Evolutionary conservation across 768 basidiomycete species (phyloP), one percentile per base, ranked within the genome.

Genomic region (Boletus vinaceobasis): DNA sequence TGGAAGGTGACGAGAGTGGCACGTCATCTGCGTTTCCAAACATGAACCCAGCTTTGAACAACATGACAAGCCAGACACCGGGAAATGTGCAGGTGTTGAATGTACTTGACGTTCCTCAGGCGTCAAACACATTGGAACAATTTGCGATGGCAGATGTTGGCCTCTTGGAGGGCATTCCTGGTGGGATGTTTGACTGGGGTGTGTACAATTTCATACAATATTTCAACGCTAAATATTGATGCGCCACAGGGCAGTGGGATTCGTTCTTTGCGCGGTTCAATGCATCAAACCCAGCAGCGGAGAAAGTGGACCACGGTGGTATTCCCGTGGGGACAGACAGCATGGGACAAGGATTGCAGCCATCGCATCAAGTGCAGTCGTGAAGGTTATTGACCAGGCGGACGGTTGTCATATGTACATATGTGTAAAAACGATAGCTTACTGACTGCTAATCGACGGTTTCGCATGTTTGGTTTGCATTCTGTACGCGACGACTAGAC

Each of bases 161-260:
- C 17, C 80, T 88, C 52, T 73, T 93, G 68, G 88, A 90, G 56
- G 88, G 88, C 1, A 83, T 93, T 49, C 90, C 90, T 40, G 86
- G 85, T 4, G 79, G 82, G 19, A 91, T 93, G 88, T 93, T 90
- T 71, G 89, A 92, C 69, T 93, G 88, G 88, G 82, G 89, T 90
- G 62, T 60, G 79, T 76, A 51, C 14, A 1, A 60, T 77, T 74
- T 53, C 23, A 40, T 48, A 56, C 40, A 48, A 48, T 37, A 39
- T 45, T 48, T 29, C 14, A 6, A 39, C 7, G 35, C 49, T 35
- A 40, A 42, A 35, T n/a, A 46, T 49, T 48, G 50, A 23, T 52
- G 42, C 26, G 38, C 36, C 43, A 43, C 65, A 91, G 89, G 83
- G 42, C 88, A 90, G 75, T 91, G 89, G 89, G 89, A 90, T 48